Evolutionary conservation across 257 asterid genomes (phyloP), one percentile per base, ranked within the genome.

Genomic region (Nicotiana otophora): DNA sequence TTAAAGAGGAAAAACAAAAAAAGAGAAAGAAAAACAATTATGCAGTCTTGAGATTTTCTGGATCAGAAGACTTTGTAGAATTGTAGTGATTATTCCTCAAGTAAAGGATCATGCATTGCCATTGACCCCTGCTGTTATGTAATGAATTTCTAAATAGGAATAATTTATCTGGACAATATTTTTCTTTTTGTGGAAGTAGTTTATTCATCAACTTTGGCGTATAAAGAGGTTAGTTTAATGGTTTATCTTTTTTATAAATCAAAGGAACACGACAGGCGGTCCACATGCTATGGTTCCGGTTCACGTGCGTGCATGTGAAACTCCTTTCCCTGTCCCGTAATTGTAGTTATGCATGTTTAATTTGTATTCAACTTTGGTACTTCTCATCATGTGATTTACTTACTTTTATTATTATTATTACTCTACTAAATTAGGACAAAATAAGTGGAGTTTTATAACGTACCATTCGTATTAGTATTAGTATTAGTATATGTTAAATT

Each of bases 241-340:
- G 2, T 7, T 36, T 54, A 20, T 76, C 28, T 78, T 17, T 23
- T 55, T 55, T 77, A 8, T 10, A 33, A 30, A 74, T 36, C 54
- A 55, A 36, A 62, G 63, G 70, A 85, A 64, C 63, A 42, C 53
- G 87, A 87, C 86, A 79, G 88, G 68, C 64, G 85, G 83, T 82
- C 89, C 88, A 88, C 88, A 77, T 88, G 88, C 83, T 26, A 65
- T 57, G 84, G 83, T 60, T 75, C 88, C 42, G 54, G 65, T 80
- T 84, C 89, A 88, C 88, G 80, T 88, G 91, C 66, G 66, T 57
- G 74, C 91, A 86, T 88, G 89, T 82, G 85, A 67, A 7, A 57
- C 33, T 77, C 75, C 80, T 80, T 68, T 63, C 64, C 70, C 39
- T 51, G 19, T 80, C 84, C 65, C 81, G 69, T 66, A 42, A 20